phyloP scores from a whole-genome alignment of 257 asterid genomes.

The Hygrophila difformis region DNA sequence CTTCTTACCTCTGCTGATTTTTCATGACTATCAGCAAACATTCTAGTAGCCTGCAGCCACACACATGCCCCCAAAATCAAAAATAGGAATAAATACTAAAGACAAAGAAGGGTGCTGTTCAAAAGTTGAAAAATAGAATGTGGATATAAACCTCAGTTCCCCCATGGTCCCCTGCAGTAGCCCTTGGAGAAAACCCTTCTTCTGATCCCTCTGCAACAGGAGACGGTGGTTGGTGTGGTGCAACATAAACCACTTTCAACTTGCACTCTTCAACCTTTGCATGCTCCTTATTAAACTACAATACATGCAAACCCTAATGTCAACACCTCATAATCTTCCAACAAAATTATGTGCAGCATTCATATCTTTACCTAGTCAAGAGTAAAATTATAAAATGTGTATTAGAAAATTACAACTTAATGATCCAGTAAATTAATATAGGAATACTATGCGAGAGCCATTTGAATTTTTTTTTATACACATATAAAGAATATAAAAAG shows the following conservation, averaged over 20 bases:
- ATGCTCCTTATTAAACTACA: conserved; percentile 56
- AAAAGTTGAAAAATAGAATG: conserved; percentile 8
- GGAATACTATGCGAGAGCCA: no score
- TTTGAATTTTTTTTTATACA: no score
- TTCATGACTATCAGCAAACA: conserved; percentile 38
- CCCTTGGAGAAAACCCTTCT: conserved; percentile 49
- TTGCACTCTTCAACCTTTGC: conserved; percentile 70
- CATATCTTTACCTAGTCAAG: no score
- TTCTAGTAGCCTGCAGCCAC: conserved; percentile 26
- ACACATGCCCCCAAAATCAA: not conserved
- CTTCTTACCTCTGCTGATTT: conserved; percentile 45
- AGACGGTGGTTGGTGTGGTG: conserved; percentile 63
- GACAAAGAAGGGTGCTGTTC: no score
- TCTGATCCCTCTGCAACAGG: conserved; percentile 67
- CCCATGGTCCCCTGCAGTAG: conserved; percentile 28
- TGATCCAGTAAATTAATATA: no score
- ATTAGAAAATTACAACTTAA: no score
- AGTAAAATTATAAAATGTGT: no score
- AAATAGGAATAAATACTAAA: not conserved
- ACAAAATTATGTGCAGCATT: not conserved
- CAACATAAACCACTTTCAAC: conserved; percentile 55
- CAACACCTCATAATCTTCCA: conserved; percentile 1
- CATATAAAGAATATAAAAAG: no score
- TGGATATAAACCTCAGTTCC: conserved; percentile 29
- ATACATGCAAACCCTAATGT: conserved; percentile 4